Conservation (phyloP, 352 stramenopile species). For the Phytophthora pisi region DNA sequence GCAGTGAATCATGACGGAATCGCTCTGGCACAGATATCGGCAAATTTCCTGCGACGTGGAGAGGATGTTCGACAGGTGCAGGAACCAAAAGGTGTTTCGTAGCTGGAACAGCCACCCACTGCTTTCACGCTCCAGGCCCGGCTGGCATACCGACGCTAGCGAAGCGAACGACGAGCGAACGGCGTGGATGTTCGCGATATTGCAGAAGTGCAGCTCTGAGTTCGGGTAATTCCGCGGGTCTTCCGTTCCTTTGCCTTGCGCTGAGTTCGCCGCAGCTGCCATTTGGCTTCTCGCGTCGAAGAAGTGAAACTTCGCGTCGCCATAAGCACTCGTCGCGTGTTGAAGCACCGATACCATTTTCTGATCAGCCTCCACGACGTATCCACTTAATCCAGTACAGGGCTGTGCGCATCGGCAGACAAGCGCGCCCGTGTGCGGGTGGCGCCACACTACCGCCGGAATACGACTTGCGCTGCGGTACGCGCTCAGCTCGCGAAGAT, state of each 20-base stretch:
- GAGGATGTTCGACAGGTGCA: conserved; percentile 96
- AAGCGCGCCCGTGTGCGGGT: conserved; percentile 89
- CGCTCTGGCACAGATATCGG: conserved; percentile 92
- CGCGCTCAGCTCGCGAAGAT: conserved; percentile 81
- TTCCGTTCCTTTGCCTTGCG: conserved; percentile 89
- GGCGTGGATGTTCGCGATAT: conserved; percentile 99
- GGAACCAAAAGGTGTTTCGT: conserved; percentile 97
- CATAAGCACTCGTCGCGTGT: conserved; percentile 59
- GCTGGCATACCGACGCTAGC: conserved; percentile 80
- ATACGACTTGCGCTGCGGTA: conserved; percentile 96
- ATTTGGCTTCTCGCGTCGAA: conserved; percentile 88
- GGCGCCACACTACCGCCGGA: conserved; percentile 93
- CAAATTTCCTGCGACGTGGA: conserved; percentile 94
- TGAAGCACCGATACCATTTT: conserved; percentile 83
- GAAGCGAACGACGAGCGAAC: conserved; percentile 91
- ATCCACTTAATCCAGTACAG: conserved; percentile 82
- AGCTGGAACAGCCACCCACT: conserved; percentile 89
- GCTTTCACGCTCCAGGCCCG: conserved; percentile 72
- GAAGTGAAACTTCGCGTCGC: conserved; percentile 84
- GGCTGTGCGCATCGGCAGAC: conserved; percentile 89
- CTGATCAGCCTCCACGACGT: conserved; percentile 79
- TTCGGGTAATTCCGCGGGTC: conserved; percentile 96
- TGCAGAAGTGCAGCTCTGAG: conserved; percentile 96
- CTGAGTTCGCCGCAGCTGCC: conserved; percentile 82
- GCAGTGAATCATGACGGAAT: conserved; percentile 98